Conservation (phyloP, 1,284 basidiomycete genomes). For the Coniferiporia weirii region DNA sequence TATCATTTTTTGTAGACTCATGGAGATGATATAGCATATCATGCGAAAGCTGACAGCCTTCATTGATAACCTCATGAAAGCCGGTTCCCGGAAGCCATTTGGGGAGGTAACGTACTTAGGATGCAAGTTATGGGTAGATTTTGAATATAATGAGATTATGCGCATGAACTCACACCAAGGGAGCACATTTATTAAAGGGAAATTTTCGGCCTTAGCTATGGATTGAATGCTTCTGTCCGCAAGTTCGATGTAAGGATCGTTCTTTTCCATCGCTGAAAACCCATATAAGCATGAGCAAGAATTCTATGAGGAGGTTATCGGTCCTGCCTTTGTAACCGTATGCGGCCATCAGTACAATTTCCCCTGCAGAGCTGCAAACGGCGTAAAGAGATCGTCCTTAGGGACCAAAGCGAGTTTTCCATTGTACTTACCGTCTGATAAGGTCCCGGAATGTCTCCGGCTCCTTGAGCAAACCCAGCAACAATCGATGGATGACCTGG, state of each 20-base stretch:
- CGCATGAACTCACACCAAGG: background rate
- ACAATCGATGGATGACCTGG: background rate
- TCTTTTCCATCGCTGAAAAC: background rate
- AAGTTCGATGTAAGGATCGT: conserved; percentile 19
- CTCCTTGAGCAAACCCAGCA: background rate
- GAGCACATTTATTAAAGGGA: conserved; percentile 12
- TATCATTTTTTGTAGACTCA: no score
- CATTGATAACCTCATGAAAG: conserved; percentile 34
- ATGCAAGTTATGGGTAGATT: background rate
- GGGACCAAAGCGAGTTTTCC: no score
- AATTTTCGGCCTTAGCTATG: conserved; percentile 2
- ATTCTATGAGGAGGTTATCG: background rate
- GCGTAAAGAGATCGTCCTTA: background rate
- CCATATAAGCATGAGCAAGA: background rate
- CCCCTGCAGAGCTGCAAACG: conserved; percentile 1
- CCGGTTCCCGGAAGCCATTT: conserved; percentile 16
- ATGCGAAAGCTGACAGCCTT: no score
- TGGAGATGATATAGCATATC: no score
- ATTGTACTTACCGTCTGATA: background rate
- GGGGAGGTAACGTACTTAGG: conserved; percentile 13
- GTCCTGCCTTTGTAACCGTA: conserved; percentile 7
- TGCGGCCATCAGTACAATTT: conserved; percentile 4
- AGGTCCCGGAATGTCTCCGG: background rate
- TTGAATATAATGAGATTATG: background rate
- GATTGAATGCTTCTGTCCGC: conserved; percentile 10